Percentiles rank a stretch among this genome's conserved stretches.
phyloP scores from a whole-genome alignment of 2,329 filamentous ascomycete species.

The Aaosphaeria pasadenensis region DNA sequence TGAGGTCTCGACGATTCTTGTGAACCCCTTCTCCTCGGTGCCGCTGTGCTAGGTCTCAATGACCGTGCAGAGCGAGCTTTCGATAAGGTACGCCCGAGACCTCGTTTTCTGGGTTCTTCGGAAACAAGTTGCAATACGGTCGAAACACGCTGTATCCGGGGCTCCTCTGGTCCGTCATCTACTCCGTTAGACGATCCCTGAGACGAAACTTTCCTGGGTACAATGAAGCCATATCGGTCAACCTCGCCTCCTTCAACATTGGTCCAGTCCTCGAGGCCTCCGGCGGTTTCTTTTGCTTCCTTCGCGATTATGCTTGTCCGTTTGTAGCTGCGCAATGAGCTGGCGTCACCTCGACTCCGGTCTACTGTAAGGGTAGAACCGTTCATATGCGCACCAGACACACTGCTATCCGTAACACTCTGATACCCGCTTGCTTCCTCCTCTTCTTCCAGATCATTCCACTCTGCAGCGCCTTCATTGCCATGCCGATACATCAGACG shows the following conservation, averaged over 20 bases:
- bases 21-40: conserved; percentile 40
- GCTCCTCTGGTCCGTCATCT: conserved; percentile 27
- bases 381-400: conserved; percentile 19
- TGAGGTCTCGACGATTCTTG: conserved; percentile 44
- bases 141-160: conserved; percentile 55
- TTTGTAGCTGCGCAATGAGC: conserved; percentile 27
- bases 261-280: conserved; percentile 64
- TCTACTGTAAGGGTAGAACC: conserved; percentile 27
- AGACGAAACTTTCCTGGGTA: conserved; percentile 39
- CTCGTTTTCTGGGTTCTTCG: conserved; percentile 53
- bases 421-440: conserved; percentile 15
- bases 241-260: conserved; percentile 58
- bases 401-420: conserved; percentile 24
- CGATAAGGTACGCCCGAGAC: conserved; percentile 50
- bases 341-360: conserved; percentile 20
- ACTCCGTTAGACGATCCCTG: conserved; percentile 23
- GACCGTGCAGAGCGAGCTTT: conserved; percentile 43
- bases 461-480: conserved; percentile 52
- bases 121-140: conserved; percentile 58
- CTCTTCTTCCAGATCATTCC: conserved; percentile 30
- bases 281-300: conserved; percentile 57
- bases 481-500: conserved; percentile 63
- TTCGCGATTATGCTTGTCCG: conserved; percentile 38
- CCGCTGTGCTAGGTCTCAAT: conserved; percentile 34
- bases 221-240: conserved; percentile 65